A percentile compares a stretch with the other conserved stretches of the same genome.
These are phyloP conservation scores for Malassezia pachydermatis DNA, from an alignment of 1,284 basidiomycete genomes.

Conservation along the genomic window DNA sequence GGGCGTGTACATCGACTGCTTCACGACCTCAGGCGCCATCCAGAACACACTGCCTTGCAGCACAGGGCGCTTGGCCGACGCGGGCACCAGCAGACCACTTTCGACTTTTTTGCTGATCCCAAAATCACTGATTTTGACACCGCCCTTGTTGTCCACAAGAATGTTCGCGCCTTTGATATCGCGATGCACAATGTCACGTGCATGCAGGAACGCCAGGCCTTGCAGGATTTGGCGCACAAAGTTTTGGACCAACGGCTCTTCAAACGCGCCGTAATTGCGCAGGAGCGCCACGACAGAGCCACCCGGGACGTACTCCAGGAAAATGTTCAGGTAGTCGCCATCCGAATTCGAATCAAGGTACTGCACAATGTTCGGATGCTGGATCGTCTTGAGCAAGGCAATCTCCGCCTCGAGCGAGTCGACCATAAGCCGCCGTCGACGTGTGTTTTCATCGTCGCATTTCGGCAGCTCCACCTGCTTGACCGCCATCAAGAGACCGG, in stretches of 20 bases:
- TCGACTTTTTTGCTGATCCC: constrained; percentile 98
- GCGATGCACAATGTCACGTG: constrained; percentile 88
- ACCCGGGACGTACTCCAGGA: constrained; percentile 96
- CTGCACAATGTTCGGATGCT: constrained; percentile 96
- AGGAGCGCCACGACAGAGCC: constrained; percentile 88
- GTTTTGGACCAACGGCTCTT: constrained; percentile 83
- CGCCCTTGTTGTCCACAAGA: constrained; percentile 94
- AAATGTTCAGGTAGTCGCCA: constrained; percentile 72
- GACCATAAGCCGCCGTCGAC: constrained; percentile 87
- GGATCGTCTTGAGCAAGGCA: constrained; percentile 82
- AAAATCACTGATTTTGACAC: constrained; percentile 97
- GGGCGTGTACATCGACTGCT: constrained; percentile 81
- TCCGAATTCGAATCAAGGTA: constrained; percentile 57
- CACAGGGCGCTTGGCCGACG: constrained; percentile 1
- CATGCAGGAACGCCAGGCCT: constrained; percentile 85
- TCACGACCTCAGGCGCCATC: constrained; percentile 70
- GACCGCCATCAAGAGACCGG: constrained; percentile 92
- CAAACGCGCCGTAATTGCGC: constrained; percentile 89
- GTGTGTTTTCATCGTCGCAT: constrained; percentile 74
- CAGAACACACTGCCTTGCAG: constrained; percentile 18
- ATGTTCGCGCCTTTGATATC: constrained; percentile 99
- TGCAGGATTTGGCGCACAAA: constrained; percentile 88
- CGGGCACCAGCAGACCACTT: constrained; percentile 52
- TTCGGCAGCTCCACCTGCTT: constrained; percentile 94
- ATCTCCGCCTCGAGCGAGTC: constrained; percentile 91